Evolutionary conservation across 495 filamentous ascomycete genomes (phyloP).

Genomic region (Lophium mytilinum): DNA sequence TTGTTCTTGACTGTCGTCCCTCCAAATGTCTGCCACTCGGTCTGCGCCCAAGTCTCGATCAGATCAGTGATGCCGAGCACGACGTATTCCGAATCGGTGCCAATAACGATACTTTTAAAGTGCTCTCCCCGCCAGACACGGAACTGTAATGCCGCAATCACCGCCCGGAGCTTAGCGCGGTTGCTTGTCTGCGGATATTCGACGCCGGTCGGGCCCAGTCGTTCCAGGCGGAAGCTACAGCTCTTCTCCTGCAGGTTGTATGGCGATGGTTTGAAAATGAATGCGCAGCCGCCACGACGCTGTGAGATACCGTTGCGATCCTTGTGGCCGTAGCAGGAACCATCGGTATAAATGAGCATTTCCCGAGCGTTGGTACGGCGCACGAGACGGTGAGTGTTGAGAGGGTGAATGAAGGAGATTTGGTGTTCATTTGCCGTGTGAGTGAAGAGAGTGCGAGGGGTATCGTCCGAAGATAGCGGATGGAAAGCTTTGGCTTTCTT

Average conservation of each 20-base stretch:
- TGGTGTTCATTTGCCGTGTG: too few species aligned
- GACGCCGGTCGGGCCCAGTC: constrained; percentile 5
- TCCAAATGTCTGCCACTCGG: constrained; percentile 32
- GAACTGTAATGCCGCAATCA: constrained; percentile 34
- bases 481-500: too few species aligned
- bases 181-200: constrained; percentile 33
- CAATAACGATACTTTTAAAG: constrained; percentile 37
- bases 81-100: constrained; percentile 42
- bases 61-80: constrained; percentile 36
- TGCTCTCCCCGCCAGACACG: constrained; percentile 35
- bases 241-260: background rate
- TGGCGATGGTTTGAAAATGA: background rate
- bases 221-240: constrained; percentile 6
- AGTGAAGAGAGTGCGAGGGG: too few species aligned
- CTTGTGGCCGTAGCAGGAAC: background rate
- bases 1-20: constrained; percentile 31
- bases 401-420: too few species aligned
- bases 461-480: too few species aligned
- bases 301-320: background rate
- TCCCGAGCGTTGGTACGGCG: background rate
- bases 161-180: constrained; percentile 41
- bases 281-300: background rate
- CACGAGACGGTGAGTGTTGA: background rate
- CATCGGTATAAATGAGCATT: background rate
- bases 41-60: constrained; percentile 35